phyloP scores from a whole-genome alignment of 129 eudicot genomes.

The Oenanthe sinensis region DNA sequence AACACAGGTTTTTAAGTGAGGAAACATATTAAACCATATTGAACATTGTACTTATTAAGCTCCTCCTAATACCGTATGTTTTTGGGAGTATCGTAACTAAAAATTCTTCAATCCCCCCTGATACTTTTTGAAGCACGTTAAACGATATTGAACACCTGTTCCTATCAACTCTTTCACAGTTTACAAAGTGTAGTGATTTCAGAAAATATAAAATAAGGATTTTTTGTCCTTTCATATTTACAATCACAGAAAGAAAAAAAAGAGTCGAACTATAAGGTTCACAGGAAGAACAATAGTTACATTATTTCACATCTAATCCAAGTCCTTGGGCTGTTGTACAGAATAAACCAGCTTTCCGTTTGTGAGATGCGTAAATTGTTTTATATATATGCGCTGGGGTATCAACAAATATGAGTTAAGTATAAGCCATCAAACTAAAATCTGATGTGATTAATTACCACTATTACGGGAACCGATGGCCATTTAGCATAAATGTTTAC shows the following conservation, averaged over 20 bases:
- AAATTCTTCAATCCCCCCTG: background rate
- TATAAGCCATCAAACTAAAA: background rate
- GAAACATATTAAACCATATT: background rate
- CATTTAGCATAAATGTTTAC: background rate
- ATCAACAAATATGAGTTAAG: background rate
- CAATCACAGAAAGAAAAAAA: background rate
- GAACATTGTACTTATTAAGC: no score
- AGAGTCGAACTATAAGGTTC: background rate
- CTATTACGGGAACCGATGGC: background rate
- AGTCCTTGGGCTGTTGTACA: no score
- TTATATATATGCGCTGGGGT: background rate
- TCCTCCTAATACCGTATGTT: background rate
- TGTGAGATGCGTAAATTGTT: background rate
- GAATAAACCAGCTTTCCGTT: background rate
- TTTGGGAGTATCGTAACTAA: background rate
- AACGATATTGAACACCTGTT: background rate
- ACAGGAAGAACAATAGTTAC: background rate
- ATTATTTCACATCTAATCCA: background rate
- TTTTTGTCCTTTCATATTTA: background rate
- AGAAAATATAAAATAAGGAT: background rate
- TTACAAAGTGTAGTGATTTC: background rate
- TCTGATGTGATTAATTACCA: background rate
- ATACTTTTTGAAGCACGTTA: background rate
- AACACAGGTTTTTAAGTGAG: background rate
- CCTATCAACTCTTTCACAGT: background rate